Percentiles rank a stretch among this genome's conserved stretches.
Conservation (phyloP, 2,329 filamentous ascomycete species). For the Diplodia mutila region DNA sequence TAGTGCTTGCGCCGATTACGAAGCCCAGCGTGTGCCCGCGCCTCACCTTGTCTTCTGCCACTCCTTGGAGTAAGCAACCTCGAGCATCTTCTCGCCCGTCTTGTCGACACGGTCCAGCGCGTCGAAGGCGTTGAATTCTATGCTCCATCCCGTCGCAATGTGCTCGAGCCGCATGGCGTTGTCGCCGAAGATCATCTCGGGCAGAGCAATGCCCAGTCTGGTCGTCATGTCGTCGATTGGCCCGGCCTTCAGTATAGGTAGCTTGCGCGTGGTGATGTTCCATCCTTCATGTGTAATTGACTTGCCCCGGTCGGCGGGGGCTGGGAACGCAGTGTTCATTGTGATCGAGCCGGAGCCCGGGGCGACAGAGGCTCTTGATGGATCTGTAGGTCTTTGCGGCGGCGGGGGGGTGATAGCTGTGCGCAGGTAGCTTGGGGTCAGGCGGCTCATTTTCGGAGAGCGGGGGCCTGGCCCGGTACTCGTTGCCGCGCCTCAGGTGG, state of each 20-base stretch:
- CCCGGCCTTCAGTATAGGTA: slow-evolving; percentile 89
- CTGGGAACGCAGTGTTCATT: slow-evolving; percentile 16
- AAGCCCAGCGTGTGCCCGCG: background rate
- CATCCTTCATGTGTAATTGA: slow-evolving; percentile 58
- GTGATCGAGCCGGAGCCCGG: background rate
- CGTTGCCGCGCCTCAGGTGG: slow-evolving; percentile 14
- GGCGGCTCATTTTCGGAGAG: slow-evolving; percentile 20
- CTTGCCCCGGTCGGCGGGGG: slow-evolving; percentile 34
- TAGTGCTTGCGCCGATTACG: background rate
- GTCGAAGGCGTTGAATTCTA: slow-evolving; percentile 83
- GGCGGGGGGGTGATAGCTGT: background rate
- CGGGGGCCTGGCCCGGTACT: slow-evolving; percentile 3
- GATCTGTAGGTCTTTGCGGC: no score
- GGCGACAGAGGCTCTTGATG: no score
- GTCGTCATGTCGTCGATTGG: slow-evolving; percentile 85
- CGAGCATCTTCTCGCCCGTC: slow-evolving; percentile 86
- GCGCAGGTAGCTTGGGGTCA: slow-evolving; percentile 6
- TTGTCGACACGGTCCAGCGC: slow-evolving; percentile 93
- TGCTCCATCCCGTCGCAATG: slow-evolving; percentile 71
- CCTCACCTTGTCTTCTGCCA: slow-evolving; percentile 74
- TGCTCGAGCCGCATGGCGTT: slow-evolving; percentile 81
- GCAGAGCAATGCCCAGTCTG: slow-evolving; percentile 80
- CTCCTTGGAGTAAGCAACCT: slow-evolving; percentile 88
- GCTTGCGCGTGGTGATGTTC: slow-evolving; percentile 79
- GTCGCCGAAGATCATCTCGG: slow-evolving; percentile 99